phyloP scores from a whole-genome alignment of 306 rosid genomes.

The Nissolia schottii region DNA sequence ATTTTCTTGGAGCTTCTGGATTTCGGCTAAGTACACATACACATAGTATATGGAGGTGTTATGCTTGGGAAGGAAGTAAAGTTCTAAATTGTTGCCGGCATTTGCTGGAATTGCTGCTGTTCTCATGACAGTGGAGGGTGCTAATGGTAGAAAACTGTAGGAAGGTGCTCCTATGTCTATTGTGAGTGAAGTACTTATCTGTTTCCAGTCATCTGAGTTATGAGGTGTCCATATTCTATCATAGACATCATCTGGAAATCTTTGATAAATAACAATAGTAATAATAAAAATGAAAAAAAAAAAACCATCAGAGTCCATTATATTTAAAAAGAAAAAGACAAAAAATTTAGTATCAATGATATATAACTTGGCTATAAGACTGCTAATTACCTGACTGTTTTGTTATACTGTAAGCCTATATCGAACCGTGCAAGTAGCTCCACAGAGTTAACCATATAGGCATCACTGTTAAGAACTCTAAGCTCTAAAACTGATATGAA shows the following conservation, averaged over 20 bases:
- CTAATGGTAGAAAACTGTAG: conserved; percentile 10
- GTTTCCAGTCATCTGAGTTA: conserved; percentile 30
- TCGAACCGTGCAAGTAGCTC: conserved; percentile 32
- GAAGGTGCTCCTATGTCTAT: conserved; percentile 1
- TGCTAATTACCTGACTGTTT: conserved; percentile 29
- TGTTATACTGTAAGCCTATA: conserved; percentile 21
- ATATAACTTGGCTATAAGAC: conserved; percentile 3
- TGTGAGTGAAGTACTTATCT: conserved; percentile 19
- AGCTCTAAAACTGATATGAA: conserved; percentile 42
- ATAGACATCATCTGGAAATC: conserved; percentile 41
- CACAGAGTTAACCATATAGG: conserved; percentile 20
- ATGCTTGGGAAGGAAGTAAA: conserved; percentile 13
- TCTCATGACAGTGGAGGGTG: conserved; percentile 30
- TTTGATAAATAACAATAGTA: neutral
- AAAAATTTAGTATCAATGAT: neutral
- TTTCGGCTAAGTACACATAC: conserved; percentile 32
- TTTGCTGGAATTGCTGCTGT: conserved; percentile 38
- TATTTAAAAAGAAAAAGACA: neutral
- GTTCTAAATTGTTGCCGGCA: neutral
- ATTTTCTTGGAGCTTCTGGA: conserved; percentile 28
- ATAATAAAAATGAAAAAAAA: neutral
- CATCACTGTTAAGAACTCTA: conserved; percentile 36
- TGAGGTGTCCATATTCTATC: conserved; percentile 40
- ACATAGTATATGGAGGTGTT: conserved; percentile 22
- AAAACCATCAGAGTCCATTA: neutral